Base-by-base conservation (phyloP, 225 moss, liverwort and hornwort genomes). In the Thuidium tamariscinum region DNA sequence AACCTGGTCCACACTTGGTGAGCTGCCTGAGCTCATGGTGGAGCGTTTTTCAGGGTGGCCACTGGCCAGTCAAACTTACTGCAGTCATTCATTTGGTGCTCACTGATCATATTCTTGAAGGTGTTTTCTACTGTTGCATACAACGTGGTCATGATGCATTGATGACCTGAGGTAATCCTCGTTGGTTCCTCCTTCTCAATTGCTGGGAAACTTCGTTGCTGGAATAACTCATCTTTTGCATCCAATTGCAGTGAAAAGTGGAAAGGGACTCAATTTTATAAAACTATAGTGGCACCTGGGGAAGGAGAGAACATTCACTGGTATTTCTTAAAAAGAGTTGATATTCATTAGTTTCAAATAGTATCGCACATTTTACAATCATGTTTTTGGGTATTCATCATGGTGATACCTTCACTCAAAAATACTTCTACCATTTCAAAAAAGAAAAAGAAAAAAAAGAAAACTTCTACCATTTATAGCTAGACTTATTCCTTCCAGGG, bases 371-470 rank as follows among this genome's bases (percentile, higher is more conserved):
- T 49, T 30, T 49, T 5, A 46, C 30, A 48, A 30, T 32, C 10
- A 20, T 19, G 30, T 7, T 73, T 48, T 30, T 3, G 32, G 32
- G 0, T 1, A 2, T 20, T 20, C 74, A 48, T 19, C 0, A 0
- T 0, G 9, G 7, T 9, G 44, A 44, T 44, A 44, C 44, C 9
- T 44, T 6, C 7, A 9, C 44, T 44, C 44, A 44, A 44, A 44
- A 44, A 44, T 44, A 6, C 44, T 44, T 44, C 7, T 6, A 44
- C n/a, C n/a, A n/a, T n/a, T n/a, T n/a, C n/a, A n/a, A n/a, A n/a
- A n/a, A n/a, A n/a, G n/a, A n/a, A n/a, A n/a, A n/a, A n/a, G n/a
- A n/a, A n/a, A n/a, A n/a, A n/a, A n/a, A n/a, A n/a, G n/a, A n/a
- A n/a, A n/a, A n/a, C n/a, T n/a, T n/a, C n/a, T n/a, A n/a, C n/a